These are phyloP conservation scores for Cicer yamashitae DNA, from an alignment of 306 rosid genomes.

Conservation along the genomic window DNA sequence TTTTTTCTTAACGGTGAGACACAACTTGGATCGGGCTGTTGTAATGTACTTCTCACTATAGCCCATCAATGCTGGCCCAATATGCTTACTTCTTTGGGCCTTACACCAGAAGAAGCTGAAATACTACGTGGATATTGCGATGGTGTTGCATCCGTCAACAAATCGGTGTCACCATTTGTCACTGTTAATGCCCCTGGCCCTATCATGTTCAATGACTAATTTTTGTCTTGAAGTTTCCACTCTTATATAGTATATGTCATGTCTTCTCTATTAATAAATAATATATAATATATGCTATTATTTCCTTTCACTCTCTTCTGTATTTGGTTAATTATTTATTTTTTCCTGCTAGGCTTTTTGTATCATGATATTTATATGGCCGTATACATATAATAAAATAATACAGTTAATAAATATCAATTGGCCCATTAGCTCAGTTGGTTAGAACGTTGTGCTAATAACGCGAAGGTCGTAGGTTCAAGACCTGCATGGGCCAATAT, in stretches of 20 bases:
- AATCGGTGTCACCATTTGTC: background rate
- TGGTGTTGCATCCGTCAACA: background rate
- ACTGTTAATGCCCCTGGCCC: background rate
- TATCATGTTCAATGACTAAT: no score
- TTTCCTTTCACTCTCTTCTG: background rate
- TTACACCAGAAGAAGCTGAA: conserved; percentile 44
- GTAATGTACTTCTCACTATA: conserved; percentile 40
- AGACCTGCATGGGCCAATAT: no score
- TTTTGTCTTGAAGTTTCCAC: background rate
- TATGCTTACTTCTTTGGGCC: conserved; percentile 51
- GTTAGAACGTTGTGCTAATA: no score
- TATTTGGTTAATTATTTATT: no score
- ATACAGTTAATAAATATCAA: no score
- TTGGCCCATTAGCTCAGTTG: no score
- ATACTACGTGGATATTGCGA: conserved; percentile 16
- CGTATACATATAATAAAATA: no score
- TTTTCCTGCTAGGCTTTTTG: no score
- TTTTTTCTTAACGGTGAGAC: conserved; percentile 37
- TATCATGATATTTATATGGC: no score
- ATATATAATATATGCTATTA: background rate
- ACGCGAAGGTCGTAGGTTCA: no score
- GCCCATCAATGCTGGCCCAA: conserved; percentile 53
- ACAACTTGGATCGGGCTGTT: conserved; percentile 46
- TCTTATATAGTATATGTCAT: background rate
- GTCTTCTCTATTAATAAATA: background rate